Conservation (phyloP, 1,139 yeast genomes). For the Blastobotrys aristatus region DNA sequence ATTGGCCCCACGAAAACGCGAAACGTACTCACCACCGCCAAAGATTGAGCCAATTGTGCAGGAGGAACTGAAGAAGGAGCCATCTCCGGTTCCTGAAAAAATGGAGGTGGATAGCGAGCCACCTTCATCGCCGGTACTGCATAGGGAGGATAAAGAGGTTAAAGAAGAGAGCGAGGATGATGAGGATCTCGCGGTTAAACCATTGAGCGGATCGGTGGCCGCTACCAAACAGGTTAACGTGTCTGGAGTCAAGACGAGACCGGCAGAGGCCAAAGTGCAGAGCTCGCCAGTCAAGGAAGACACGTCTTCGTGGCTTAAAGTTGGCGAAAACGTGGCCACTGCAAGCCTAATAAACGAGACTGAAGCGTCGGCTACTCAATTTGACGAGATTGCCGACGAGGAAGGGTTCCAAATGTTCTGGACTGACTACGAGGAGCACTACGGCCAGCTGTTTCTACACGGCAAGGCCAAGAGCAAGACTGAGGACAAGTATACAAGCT, state of each 20-base stretch:
- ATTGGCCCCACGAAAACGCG: conserved; percentile 5
- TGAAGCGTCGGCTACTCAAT: not conserved
- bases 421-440: conserved; percentile 84
- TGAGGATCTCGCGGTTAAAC: conserved; percentile 11
- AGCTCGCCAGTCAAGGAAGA: conserved; percentile 8
- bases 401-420: conserved; percentile 70
- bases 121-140: conserved; percentile 9
- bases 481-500: conserved; percentile 50
- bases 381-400: conserved; percentile 24
- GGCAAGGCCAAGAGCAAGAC: conserved; percentile 67
- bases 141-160: not conserved
- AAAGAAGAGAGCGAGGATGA: conserved; percentile 11
- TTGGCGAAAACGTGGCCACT: conserved; percentile 7
- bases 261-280: conserved; percentile 1
- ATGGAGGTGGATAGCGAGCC: conserved; percentile 7
- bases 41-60: not conserved
- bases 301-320: conserved; percentile 10
- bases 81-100: conserved; percentile 1
- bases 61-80: not conserved
- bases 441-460: conserved; percentile 63
- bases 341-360: not conserved
- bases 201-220: conserved; percentile 9
- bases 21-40: not conserved
- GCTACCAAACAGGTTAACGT: conserved; percentile 1
- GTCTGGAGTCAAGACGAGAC: conserved; percentile 2